Conservation (phyloP, 768 basidiomycete species). For the Russula foetens region DNA sequence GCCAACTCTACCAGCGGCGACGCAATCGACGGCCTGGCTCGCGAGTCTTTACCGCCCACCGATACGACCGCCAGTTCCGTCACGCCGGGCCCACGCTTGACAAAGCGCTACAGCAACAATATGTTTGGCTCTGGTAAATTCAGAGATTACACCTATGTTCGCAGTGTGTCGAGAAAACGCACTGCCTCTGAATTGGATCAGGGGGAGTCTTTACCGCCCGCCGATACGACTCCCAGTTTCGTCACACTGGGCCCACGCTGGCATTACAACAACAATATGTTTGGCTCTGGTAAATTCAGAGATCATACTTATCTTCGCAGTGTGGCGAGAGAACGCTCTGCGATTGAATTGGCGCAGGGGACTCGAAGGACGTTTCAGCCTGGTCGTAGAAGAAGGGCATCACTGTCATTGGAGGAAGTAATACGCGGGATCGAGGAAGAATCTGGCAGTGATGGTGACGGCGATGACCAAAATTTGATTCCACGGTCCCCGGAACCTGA, state of each 20-base stretch:
- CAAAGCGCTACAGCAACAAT: conserved; percentile 79
- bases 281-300: conserved; percentile 53
- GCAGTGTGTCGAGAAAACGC: conserved; percentile 40
- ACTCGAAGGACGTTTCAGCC: conserved; percentile 44
- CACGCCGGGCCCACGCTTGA: conserved; percentile 32
- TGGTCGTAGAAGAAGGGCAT: conserved; percentile 51
- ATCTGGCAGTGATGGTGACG: conserved; percentile 35
- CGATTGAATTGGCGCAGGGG: conserved; percentile 32
- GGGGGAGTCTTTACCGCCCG: conserved; percentile 23
- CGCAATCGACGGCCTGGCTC: not conserved
- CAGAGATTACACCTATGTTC: conserved; percentile 65
- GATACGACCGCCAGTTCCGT: conserved; percentile 32
- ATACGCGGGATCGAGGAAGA: conserved; percentile 75
- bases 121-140: conserved; percentile 77
- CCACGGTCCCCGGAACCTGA: too few species aligned
- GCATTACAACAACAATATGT: conserved; percentile 81
- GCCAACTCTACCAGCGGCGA: conserved; percentile 21
- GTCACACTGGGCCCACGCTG: conserved; percentile 33
- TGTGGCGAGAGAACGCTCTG: conserved; percentile 32
- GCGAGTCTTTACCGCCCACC: conserved; percentile 22
- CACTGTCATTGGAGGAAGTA: conserved; percentile 65
- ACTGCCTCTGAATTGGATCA: too few species aligned
- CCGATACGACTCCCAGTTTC: conserved; percentile 31
- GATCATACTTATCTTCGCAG: conserved; percentile 8
- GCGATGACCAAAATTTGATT: too few species aligned